phyloP scores from a whole-genome alignment of 164 flowering plant species.

The Hamamelis virginiana region DNA sequence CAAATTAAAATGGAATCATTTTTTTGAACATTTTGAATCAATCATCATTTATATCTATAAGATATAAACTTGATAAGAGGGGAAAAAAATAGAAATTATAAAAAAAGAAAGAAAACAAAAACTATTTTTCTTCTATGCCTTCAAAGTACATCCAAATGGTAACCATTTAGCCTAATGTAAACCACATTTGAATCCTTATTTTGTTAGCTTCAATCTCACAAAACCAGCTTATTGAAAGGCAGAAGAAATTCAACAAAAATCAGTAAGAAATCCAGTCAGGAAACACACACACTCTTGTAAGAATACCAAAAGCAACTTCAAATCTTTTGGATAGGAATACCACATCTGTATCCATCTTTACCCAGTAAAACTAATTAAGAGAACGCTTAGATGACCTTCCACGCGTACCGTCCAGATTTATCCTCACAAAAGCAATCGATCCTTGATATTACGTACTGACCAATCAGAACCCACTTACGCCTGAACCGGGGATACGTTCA shows the following conservation, averaged over 20 bases:
- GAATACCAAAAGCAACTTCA: not conserved
- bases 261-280: slow-evolving; percentile 8
- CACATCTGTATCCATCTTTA: too few species aligned
- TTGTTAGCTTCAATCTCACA: not conserved
- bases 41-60: too few species aligned
- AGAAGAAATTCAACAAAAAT: not conserved
- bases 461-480: slow-evolving; percentile 22
- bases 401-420: slow-evolving; percentile 20
- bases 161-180: slow-evolving; percentile 15
- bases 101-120: too few species aligned
- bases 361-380: too few species aligned
- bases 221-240: not conserved
- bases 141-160: not conserved
- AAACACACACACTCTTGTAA: slow-evolving; percentile 16
- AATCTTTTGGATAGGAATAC: not conserved
- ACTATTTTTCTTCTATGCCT: too few species aligned
- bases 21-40: too few species aligned
- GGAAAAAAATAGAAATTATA: too few species aligned
- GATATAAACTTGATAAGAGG: too few species aligned
- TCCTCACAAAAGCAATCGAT: slow-evolving; percentile 21
- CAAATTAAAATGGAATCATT: too few species aligned
- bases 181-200: slow-evolving; percentile 20
- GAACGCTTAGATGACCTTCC: slow-evolving; percentile 13
- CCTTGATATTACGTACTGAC: slow-evolving; percentile 14
- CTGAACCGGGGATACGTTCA: not conserved